Evolutionary conservation across 2,329 filamentous ascomycete species (phyloP).

Genomic region (Neonectria sp.): DNA sequence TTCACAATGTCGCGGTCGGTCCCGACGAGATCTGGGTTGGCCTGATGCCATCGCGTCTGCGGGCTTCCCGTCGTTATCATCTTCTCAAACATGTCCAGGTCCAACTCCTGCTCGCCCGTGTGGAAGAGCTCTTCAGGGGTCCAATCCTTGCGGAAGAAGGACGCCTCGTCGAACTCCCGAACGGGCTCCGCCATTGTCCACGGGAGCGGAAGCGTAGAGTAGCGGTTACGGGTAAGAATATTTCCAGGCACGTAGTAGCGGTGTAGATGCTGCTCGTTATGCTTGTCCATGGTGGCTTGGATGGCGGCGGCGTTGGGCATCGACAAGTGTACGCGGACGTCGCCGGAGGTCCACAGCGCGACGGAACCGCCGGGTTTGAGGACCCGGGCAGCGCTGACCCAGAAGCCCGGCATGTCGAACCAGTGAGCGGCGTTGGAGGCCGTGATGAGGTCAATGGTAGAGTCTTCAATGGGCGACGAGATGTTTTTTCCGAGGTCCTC

Average conservation of each 20-base stretch:
- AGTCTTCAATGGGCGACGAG: slow-evolving; percentile 48
- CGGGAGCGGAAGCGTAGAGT: slow-evolving; percentile 62
- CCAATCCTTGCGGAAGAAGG: slow-evolving; percentile 62
- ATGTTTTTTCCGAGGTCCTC: slow-evolving; percentile 58
- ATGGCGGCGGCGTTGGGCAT: slow-evolving; percentile 59
- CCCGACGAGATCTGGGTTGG: slow-evolving; percentile 56
- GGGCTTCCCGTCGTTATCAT: slow-evolving; percentile 56
- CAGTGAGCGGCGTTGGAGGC: slow-evolving; percentile 69
- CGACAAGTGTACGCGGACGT: slow-evolving; percentile 46
- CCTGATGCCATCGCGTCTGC: slow-evolving; percentile 61
- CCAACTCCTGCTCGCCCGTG: slow-evolving; percentile 35
- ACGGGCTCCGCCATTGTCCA: slow-evolving; percentile 59
- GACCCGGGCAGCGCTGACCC: slow-evolving; percentile 59
- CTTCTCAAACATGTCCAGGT: slow-evolving; percentile 55
- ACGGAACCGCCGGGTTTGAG: slow-evolving; percentile 69
- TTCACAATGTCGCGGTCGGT: slow-evolving; percentile 58
- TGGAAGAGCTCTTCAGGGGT: slow-evolving; percentile 50
- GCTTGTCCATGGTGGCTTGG: slow-evolving; percentile 56
- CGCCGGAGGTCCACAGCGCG: slow-evolving; percentile 63
- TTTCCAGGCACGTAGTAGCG: slow-evolving; percentile 62
- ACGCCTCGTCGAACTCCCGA: slow-evolving; percentile 55
- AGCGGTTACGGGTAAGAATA: slow-evolving; percentile 55
- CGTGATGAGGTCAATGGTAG: slow-evolving; percentile 65
- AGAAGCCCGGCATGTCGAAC: slow-evolving; percentile 70
- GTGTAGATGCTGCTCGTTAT: slow-evolving; percentile 54